These are phyloP conservation scores for Lentinula boryana DNA, from an alignment of 768 basidiomycete species.

Conservation along the genomic window DNA sequence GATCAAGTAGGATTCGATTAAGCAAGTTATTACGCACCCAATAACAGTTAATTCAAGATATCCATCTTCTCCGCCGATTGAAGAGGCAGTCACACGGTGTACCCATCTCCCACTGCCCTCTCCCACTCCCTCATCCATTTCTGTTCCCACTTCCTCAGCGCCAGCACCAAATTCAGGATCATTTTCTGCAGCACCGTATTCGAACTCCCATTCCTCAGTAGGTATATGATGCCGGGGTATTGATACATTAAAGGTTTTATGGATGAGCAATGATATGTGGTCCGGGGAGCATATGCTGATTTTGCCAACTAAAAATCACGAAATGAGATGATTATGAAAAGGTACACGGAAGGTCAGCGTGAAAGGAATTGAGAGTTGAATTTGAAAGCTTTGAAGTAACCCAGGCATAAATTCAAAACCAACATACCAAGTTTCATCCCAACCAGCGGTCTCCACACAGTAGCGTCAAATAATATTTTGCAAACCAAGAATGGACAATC, in stretches of 20 bases:
- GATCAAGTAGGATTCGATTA: not conserved
- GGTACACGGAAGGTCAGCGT: not conserved
- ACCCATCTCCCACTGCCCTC: slow-evolving; percentile 73
- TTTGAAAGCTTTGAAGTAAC: no score
- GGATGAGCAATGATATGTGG: slow-evolving; percentile 84
- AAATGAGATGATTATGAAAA: not conserved
- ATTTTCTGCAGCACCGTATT: slow-evolving; percentile 78
- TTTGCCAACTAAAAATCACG: slow-evolving; percentile 56
- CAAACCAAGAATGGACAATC: slow-evolving; percentile 86
- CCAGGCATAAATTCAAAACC: not conserved
- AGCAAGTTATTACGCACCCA: slow-evolving; percentile 47
- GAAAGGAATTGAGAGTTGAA: no score
- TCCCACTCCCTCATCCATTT: slow-evolving; percentile 16
- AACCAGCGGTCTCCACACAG: slow-evolving; percentile 82
- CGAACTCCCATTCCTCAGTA: slow-evolving; percentile 73
- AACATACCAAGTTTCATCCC: slow-evolving; percentile 74
- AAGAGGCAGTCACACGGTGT: slow-evolving; percentile 59
- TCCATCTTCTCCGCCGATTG: slow-evolving; percentile 63
- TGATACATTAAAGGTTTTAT: slow-evolving; percentile 91
- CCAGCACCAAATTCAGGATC: slow-evolving; percentile 61
- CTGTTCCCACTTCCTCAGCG: slow-evolving; percentile 15
- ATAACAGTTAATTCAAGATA: slow-evolving; percentile 81
- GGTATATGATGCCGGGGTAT: slow-evolving; percentile 92
- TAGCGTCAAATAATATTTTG: slow-evolving; percentile 71
- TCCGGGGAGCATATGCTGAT: slow-evolving; percentile 88